Conservation (phyloP, 306 rosid genomes). For the Arachis stenosperma region DNA sequence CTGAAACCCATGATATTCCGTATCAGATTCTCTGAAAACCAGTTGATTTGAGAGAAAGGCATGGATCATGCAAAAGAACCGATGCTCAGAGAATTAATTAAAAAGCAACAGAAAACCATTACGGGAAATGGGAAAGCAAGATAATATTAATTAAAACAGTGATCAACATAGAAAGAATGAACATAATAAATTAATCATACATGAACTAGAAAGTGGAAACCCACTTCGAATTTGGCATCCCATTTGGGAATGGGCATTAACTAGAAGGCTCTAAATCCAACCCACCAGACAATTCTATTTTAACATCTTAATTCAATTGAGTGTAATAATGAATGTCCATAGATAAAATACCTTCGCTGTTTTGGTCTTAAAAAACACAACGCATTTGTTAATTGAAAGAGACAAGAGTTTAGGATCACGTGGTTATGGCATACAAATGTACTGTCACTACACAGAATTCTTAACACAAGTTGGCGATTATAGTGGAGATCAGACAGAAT, state of each 20-base stretch:
- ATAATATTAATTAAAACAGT: neutral
- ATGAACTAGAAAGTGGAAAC: conserved; percentile 19
- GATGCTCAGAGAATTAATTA: conserved; percentile 33
- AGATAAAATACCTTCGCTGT: too few relatives aligned
- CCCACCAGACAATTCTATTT: neutral
- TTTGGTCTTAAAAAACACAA: neutral
- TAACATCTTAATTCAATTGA: too few relatives aligned
- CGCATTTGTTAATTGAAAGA: conserved; percentile 36
- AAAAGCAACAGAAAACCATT: neutral
- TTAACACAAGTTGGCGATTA: conserved; percentile 46
- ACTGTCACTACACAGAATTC: conserved; percentile 43
- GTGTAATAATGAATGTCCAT: too few relatives aligned
- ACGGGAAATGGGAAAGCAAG: neutral
- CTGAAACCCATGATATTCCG: conserved; percentile 47
- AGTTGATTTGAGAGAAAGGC: conserved; percentile 48
- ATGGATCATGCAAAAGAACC: conserved; percentile 44
- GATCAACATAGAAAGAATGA: neutral
- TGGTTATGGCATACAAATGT: conserved; percentile 42
- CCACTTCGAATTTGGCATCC: conserved; percentile 51
- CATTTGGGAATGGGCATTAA: conserved; percentile 37
- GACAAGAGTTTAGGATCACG: conserved; percentile 38
- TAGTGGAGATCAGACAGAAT: conserved; percentile 54
- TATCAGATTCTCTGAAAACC: conserved; percentile 56
- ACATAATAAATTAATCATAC: neutral
- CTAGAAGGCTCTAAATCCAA: conserved; percentile 21